Evolutionary conservation across 1,139 yeast genomes (phyloP).

Genomic region (Scheffersomyces segobiensis): DNA sequence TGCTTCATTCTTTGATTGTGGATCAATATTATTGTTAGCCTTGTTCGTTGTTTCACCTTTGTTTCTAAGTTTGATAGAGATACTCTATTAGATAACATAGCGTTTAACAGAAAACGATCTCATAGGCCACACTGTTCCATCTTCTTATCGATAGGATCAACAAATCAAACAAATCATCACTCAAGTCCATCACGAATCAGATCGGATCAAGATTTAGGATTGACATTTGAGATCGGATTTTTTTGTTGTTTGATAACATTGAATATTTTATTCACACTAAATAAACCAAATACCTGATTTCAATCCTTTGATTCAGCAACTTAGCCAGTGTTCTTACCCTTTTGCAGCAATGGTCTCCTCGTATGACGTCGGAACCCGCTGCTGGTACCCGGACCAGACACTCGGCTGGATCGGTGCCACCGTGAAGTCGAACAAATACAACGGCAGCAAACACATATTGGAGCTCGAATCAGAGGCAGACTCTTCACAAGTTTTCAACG

Average conservation of each 20-base stretch:
- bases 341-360: conserved; percentile 22
- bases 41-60: not conserved
- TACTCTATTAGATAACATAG: not conserved
- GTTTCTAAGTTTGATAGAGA: not conserved
- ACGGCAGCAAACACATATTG: conserved; percentile 55
- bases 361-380: conserved; percentile 58
- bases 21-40: not conserved
- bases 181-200: not conserved
- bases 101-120: not conserved
- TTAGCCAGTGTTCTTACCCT: not conserved
- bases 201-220: not conserved
- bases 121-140: not conserved
- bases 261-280: too few relatives aligned
- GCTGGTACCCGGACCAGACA: conserved; percentile 91
- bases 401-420: conserved; percentile 93
- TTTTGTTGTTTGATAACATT: not conserved
- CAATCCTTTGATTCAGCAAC: not conserved
- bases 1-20: not conserved
- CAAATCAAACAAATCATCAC: not conserved
- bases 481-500: conserved; percentile 45
- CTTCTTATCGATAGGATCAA: not conserved
- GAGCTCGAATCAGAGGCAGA: conserved; percentile 66
- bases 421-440: conserved; percentile 54
- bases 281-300: not conserved
- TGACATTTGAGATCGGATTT: not conserved